Conservation (phyloP, 139 green algal genomes). For the Chlamydomonas sp. region DNA sequence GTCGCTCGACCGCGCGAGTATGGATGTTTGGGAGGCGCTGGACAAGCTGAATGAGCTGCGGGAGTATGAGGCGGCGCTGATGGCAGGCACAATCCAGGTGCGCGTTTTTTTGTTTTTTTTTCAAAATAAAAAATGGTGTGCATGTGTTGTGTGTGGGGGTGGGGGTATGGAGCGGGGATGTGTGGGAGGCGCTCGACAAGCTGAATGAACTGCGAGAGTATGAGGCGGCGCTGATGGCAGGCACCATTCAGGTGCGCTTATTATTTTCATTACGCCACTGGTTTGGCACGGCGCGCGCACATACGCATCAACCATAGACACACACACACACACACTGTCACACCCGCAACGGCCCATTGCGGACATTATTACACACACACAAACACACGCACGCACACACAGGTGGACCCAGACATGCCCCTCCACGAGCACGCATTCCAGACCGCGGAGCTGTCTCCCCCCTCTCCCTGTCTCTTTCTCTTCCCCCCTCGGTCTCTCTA, state of each 20-base stretch:
- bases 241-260: too few species aligned
- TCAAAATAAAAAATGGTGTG: too few species aligned
- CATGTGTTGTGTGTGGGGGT: too few species aligned
- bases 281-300: too few species aligned
- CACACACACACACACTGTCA: not conserved
- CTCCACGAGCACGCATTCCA: constrained; percentile 71
- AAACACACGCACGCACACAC: not conserved
- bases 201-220: constrained; percentile 67
- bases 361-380: too few species aligned
- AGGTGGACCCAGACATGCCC: constrained; percentile 53
- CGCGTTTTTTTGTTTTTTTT: too few species aligned
- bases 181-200: constrained; percentile 68
- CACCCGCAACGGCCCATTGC: too few species aligned
- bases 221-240: constrained; percentile 48
- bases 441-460: constrained; percentile 54
- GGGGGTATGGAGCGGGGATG: too few species aligned
- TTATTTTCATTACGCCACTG: too few species aligned
- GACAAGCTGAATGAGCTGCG: constrained; percentile 52
- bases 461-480: not conserved
- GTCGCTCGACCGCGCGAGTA: constrained; percentile 41
- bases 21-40: constrained; percentile 73
- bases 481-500: too few species aligned
- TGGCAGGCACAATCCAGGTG: too few species aligned
- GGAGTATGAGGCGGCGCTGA: constrained; percentile 66
- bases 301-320: not conserved